phyloP scores from a whole-genome alignment of 1,284 basidiomycete genomes.

The Ceratobasidium sp. region DNA sequence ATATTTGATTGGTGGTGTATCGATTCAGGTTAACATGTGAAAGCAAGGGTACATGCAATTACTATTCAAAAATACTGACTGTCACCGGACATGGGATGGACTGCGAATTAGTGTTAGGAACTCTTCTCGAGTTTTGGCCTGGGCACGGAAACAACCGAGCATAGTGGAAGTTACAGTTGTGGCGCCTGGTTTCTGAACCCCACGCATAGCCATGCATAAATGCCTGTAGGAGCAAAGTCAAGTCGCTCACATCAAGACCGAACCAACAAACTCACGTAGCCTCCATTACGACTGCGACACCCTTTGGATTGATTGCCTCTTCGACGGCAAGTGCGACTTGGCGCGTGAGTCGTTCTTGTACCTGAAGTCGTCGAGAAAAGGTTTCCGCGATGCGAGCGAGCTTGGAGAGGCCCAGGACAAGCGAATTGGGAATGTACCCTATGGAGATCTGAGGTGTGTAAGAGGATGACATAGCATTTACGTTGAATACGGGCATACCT shows the following conservation, averaged over 20 bases:
- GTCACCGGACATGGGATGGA: slow-evolving; percentile 38
- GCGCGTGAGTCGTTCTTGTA: slow-evolving; percentile 97
- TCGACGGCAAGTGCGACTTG: slow-evolving; percentile 98
- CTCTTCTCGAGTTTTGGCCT: slow-evolving; percentile 98
- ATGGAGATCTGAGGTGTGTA: slow-evolving; percentile 66
- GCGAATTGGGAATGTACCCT: slow-evolving; percentile 96
- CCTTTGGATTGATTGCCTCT: slow-evolving; percentile 96
- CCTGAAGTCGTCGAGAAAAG: slow-evolving; percentile 94
- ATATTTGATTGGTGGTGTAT: slow-evolving; percentile 32
- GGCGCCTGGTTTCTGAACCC: slow-evolving; percentile 98
- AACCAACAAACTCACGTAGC: slow-evolving; percentile 77
- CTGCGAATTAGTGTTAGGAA: slow-evolving; percentile 83
- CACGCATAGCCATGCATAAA: slow-evolving; percentile 99
- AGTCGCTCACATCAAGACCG: slow-evolving; percentile 1
- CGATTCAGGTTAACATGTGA: not conserved
- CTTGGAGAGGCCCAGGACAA: slow-evolving; percentile 97
- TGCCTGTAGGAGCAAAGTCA: slow-evolving; percentile 68
- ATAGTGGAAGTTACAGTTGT: slow-evolving; percentile 98
- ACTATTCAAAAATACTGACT: not conserved
- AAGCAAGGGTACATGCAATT: slow-evolving; percentile 12
- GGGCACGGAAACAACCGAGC: slow-evolving; percentile 97
- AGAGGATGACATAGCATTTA: not conserved
- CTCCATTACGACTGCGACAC: slow-evolving; percentile 99
- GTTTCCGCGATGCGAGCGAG: slow-evolving; percentile 98
- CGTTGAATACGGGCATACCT: slow-evolving; percentile 67